phyloP scores from a whole-genome alignment of 75 land plant genomes.

The Adiantum capillusveneris region DNA sequence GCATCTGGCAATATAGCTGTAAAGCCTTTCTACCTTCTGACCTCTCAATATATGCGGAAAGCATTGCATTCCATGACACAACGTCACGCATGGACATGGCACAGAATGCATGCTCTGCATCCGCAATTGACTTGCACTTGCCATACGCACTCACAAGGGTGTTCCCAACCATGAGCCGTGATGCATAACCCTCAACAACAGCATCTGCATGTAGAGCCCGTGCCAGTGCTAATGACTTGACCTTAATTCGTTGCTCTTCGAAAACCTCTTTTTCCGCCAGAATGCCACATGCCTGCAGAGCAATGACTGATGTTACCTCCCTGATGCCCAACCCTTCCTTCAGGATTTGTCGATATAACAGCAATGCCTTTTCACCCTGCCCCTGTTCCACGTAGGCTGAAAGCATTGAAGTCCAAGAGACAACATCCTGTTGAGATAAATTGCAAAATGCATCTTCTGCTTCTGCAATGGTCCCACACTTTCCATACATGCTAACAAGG shows the following conservation, averaged over 20 bases:
- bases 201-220: neutral
- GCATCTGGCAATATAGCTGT: conserved; percentile 4
- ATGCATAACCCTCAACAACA: neutral
- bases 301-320: neutral
- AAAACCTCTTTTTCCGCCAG: neutral
- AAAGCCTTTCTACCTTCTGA: neutral
- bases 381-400: conserved; percentile 1
- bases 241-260: neutral
- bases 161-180: neutral
- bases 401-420: conserved; percentile 2
- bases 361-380: neutral
- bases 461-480: conserved; percentile 1
- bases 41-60: neutral
- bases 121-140: neutral
- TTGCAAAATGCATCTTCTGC: neutral
- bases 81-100: neutral
- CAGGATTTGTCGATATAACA: neutral
- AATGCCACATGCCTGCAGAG: conserved; percentile 2
- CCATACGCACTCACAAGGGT: conserved; percentile 5
- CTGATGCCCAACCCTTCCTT: neutral
- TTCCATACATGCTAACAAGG: conserved; percentile 20
- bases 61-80: conserved; percentile 4
- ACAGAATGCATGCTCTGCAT: neutral
- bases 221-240: neutral
- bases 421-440: neutral